Evolutionary conservation across 345 rosid genomes (phyloP).

Genomic region (Erysimum cheiranthoides): DNA sequence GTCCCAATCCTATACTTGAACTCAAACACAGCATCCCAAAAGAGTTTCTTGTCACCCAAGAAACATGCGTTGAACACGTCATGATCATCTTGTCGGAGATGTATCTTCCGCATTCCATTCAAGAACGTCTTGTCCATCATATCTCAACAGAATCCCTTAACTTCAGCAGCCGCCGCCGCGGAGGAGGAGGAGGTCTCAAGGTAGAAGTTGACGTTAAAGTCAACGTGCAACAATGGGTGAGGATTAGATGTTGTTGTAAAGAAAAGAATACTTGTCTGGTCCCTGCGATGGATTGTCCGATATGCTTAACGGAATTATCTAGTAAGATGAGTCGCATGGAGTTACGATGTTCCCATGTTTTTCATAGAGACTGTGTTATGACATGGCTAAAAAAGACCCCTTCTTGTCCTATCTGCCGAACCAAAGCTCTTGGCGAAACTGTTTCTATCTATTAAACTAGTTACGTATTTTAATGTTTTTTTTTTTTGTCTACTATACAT

Average conservation of each 20-base stretch:
- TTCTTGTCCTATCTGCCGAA: conserved; percentile 29
- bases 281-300: conserved; percentile 5
- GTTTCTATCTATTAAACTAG: not conserved
- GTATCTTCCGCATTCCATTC: conserved; percentile 8
- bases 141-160: conserved; percentile 7
- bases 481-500: too few relatives aligned
- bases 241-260: not conserved
- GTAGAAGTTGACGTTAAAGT: conserved; percentile 15
- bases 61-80: conserved; percentile 25
- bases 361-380: conserved; percentile 12
- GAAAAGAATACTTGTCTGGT: not conserved
- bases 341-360: conserved; percentile 20
- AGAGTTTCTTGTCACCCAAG: conserved; percentile 8
- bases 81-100: conserved; percentile 31
- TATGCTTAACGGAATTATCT: conserved; percentile 8
- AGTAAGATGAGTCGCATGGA: conserved; percentile 17
- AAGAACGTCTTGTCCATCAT: conserved; percentile 14
- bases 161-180: not conserved
- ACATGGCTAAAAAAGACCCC: conserved; percentile 10
- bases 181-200: conserved; percentile 12
- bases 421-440: conserved; percentile 7
- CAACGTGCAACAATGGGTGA: not conserved
- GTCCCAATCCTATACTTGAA: not conserved
- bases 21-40: conserved; percentile 1
- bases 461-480: too few relatives aligned